Evolutionary conservation across 345 rosid genomes (phyloP), one percentile per base, ranked within the genome.

Genomic region (Eucalyptus pauciflora): DNA sequence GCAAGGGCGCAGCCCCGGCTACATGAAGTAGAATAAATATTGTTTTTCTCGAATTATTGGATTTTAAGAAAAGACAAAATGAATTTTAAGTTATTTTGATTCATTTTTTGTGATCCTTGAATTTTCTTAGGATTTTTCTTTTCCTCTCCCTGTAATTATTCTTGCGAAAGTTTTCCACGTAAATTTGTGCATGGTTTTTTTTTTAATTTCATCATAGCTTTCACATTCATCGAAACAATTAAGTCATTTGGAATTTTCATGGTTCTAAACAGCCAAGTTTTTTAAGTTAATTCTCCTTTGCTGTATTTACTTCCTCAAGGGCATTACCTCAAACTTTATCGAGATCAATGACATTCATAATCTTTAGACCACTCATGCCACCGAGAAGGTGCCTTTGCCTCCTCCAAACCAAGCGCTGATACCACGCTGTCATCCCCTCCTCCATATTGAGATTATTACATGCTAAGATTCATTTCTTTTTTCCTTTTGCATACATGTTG

Each of bases 1-100:
- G 0, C 8, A 2, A 24, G 58, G 58, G 8, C 0, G 4, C 0
- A 8, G 0, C 58, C 7, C 25, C 58, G 8, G 8, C 58, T 2
- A 52, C 20, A 7, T 52, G 8, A 52, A 52, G 24, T 20, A 52
- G 11, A 24, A 24, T 56, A 24, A 9, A 24, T 24, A 56, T 56
- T 24, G 3, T 56, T 56, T 56, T 56, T 24, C 62, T 56, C 29
- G 4, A 56, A 56, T 6, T 24, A 24, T 2, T 56, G 10, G 29
- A 56, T 56, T 56, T 56, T 24, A 56, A 56, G 29, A 24, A 24
- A 24, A 24, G 29, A 24, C 5, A 9, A 0, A 56, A 56, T 4
- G 13, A 56, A 24, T 56, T 56, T 56, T 56, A 56, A 56, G 62
- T 12, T 24, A 24, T 10, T 56, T 24, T 24, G 0, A 56, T 13